Evolutionary conservation across 192 early-diverging fungal species (phyloP).

Genomic region (Backusella morwellensis): DNA sequence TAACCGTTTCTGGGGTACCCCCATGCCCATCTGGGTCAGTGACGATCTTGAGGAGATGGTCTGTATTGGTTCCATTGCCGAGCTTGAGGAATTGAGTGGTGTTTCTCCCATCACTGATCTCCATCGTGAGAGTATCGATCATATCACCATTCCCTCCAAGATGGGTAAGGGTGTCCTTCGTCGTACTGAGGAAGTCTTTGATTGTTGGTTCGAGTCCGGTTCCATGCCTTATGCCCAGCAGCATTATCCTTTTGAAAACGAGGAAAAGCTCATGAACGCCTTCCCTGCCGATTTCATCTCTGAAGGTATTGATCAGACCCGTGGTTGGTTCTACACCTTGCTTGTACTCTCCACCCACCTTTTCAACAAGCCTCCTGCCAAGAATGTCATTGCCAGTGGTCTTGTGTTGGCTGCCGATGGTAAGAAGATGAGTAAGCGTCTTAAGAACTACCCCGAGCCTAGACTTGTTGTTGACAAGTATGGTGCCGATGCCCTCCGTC

Average conservation of each 20-base stretch:
- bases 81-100: constrained; percentile 88
- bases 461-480: constrained; percentile 75
- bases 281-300: constrained; percentile 99
- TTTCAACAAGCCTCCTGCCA: constrained; percentile 92
- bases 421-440: constrained; percentile 98
- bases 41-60: constrained; percentile 90
- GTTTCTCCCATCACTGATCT: constrained; percentile 84
- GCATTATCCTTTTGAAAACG: constrained; percentile 99
- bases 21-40: constrained; percentile 96
- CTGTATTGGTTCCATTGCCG: constrained; percentile 87
- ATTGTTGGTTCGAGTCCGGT: constrained; percentile 99
- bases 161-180: constrained; percentile 79
- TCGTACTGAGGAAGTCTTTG: constrained; percentile 95
- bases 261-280: constrained; percentile 75
- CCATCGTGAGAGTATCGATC: constrained; percentile 96
- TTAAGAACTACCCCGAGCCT: constrained; percentile 99
- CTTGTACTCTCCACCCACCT: constrained; percentile 95
- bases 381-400: constrained; percentile 98
- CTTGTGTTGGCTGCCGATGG: constrained; percentile 95
- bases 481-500: constrained; percentile 92
- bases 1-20: constrained; percentile 99
- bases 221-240: constrained; percentile 99
- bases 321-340: constrained; percentile 99
- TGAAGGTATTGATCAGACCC: constrained; percentile 99
- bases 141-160: constrained; percentile 94